A percentile compares a stretch with the other conserved stretches of the same genome.
Conservation (phyloP, 306 rosid genomes). For the Geum urbanum region DNA sequence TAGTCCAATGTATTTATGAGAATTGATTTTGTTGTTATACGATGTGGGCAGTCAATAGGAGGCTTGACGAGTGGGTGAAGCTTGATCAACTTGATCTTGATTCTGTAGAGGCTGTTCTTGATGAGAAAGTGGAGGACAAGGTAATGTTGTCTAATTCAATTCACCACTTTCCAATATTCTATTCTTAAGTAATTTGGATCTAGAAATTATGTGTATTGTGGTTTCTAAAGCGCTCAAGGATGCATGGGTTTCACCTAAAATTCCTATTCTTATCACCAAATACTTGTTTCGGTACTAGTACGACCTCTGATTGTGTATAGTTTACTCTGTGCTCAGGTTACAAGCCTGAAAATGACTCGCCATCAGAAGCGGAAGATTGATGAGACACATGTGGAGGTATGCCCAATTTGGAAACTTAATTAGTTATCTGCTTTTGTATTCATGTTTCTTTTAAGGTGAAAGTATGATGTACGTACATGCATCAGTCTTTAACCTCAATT, state of each 20-base stretch:
- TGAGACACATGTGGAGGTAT: conserved; percentile 98
- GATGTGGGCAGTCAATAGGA: conserved; percentile 83
- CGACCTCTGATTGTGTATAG: neutral
- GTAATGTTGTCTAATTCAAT: conserved; percentile 31
- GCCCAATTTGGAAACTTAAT: neutral
- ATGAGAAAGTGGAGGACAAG: conserved; percentile 99
- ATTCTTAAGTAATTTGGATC: neutral
- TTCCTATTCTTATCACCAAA: neutral
- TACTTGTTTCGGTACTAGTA: no score
- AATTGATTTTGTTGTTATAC: conserved; percentile 4
- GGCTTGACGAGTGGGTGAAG: conserved; percentile 99
- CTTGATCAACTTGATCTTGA: conserved; percentile 95
- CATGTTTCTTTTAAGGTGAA: neutral
- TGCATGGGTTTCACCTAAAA: neutral
- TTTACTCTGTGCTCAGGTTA: conserved; percentile 47
- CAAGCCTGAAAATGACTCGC: conserved; percentile 98
- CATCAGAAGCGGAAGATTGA: conserved; percentile 98
- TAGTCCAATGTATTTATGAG: neutral
- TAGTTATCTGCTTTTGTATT: neutral
- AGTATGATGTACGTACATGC: neutral
- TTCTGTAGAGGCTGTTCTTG: conserved; percentile 91
- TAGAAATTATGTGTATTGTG: neutral
- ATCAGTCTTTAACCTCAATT: neutral
- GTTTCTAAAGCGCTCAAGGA: neutral
- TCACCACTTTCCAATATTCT: neutral